These are phyloP conservation scores for Fraxinus albicans DNA, from an alignment of 305 asterid species.

Conservation along the genomic window DNA sequence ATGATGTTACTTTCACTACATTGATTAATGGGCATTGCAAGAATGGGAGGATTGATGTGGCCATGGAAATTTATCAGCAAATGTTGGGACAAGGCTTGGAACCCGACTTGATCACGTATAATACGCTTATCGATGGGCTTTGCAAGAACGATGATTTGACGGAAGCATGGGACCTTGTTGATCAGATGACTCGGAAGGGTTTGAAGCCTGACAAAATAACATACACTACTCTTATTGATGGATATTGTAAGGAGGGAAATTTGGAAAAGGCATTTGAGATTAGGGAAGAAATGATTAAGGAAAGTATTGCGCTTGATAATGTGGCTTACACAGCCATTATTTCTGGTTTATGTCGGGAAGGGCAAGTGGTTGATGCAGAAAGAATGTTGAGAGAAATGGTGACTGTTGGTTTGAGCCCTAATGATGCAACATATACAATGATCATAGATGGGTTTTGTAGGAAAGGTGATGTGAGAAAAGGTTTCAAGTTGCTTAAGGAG, in stretches of 20 bases:
- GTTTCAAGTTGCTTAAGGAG: slow-evolving; percentile 54
- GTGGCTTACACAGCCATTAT: slow-evolving; percentile 72
- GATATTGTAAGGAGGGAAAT: slow-evolving; percentile 72
- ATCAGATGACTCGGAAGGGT: slow-evolving; percentile 61
- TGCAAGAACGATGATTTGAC: slow-evolving; percentile 66
- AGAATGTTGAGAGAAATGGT: slow-evolving; percentile 61
- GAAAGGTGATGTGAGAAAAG: slow-evolving; percentile 63
- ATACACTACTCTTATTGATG: slow-evolving; percentile 71
- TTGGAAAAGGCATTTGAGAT: slow-evolving; percentile 52
- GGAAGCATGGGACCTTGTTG: slow-evolving; percentile 48
- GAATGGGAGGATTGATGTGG: slow-evolving; percentile 56
- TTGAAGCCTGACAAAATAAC: slow-evolving; percentile 83
- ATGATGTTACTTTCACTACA: slow-evolving; percentile 75
- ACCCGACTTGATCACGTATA: slow-evolving; percentile 78
- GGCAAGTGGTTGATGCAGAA: slow-evolving; percentile 55
- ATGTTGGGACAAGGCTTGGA: slow-evolving; percentile 55
- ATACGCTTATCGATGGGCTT: slow-evolving; percentile 71
- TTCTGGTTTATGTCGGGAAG: slow-evolving; percentile 65
- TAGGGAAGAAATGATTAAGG: slow-evolving; percentile 47
- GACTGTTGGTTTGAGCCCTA: slow-evolving; percentile 49
- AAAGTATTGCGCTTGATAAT: slow-evolving; percentile 55
- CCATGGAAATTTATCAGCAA: slow-evolving; percentile 54
- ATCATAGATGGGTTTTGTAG: slow-evolving; percentile 65
- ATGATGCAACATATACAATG: slow-evolving; percentile 62
- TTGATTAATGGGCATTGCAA: slow-evolving; percentile 82